Evolutionary conservation across 2,329 filamentous ascomycete species (phyloP), one percentile per base, ranked within the genome.

Genomic region (Botrytis porri): DNA sequence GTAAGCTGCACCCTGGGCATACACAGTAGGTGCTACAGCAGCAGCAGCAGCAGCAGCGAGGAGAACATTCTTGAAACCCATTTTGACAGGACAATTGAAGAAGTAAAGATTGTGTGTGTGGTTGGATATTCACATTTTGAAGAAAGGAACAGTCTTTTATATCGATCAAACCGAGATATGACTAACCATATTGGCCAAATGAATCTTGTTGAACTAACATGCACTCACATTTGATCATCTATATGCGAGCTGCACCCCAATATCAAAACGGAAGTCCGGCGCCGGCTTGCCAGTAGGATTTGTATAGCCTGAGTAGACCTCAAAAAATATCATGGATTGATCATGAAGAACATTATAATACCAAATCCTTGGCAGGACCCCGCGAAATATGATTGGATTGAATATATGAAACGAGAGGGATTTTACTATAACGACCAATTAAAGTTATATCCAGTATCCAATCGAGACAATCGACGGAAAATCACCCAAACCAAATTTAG

Each of bases 1-100:
- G 66, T 76, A 80, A 37, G 76, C 77, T 45, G 35, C 70, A 39
- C 64, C 57, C 41, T 80, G 77, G 76, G 80, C 75, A 64, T 80
- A 43, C 39, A 75, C 69, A 76, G 75, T 73, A 73, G 80, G 77
- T 75, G 77, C 75, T 62, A 82, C 62, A 71, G 80, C 74, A 72
- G 80, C 79, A 76, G 77, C 62, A 71, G 80, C 74, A 72, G 80
- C 79, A 76, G 77, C 80, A 78, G 76, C 73, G 74, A 80, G 25
- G 61, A 79, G 61, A 73, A 74, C 29, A 69, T 75, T 76, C 73
- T 77, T 80, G 32, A 79, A 66, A 54, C 75, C 74, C 79, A 80
- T 80, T 66, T 64, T 78, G 57, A 69, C 59, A 65, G 60, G 25
- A 64, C 43, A 43, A 74, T 69, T 63, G 43, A 73, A 64, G 61